Evolutionary conservation across 176 grass and related monocot species (phyloP), one percentile per base, ranked within the genome.

Genomic region (Echinochloa phyllopogon): DNA sequence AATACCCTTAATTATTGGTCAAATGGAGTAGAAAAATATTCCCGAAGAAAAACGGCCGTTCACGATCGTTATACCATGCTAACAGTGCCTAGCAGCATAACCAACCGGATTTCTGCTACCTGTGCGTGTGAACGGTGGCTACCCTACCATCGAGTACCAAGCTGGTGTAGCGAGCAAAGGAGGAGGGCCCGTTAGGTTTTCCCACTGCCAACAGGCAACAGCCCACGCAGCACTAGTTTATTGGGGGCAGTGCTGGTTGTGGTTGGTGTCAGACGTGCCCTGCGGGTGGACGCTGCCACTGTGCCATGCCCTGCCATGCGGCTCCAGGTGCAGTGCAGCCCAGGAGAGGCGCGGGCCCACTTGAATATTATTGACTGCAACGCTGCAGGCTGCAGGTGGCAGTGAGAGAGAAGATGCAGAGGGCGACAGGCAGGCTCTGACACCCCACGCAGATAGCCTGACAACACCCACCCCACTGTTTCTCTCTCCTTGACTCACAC

Each of bases 351-450:
- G n/a, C n/a, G n/a, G n/a, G n/a, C n/a, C n/a, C n/a, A n/a, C n/a
- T n/a, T n/a, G n/a, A n/a, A n/a, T n/a, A n/a, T n/a, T n/a, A n/a
- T n/a, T n/a, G 52, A 90, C 80, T 83, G 75, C 74, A 68, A 20
- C 42, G 40, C 11, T 75, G 79, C 80, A 79, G 84, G 67, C 51
- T 67, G 80, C 84, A 90, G 69, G 60, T 71, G 63, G 41, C 25
- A 52, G 58, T 6, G 43, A 24, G 3, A 44, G 84, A 33, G 86
- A 20, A 40, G 17, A 37, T n/a, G n/a, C 29, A 3, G 58, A 47
- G 10, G 29, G 50, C 71, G 92, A 91, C 85, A 87, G 84, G 85
- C 92, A 87, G 89, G 60, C 77, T 86, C 83, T 92, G 89, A 92
- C 84, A 87, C 21, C 41, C 86, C 89, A 89, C 90, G 85, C 87